Base-by-base conservation (phyloP, 2,329 filamentous ascomycete species). In the Pyricularia pennisetigena region DNA sequence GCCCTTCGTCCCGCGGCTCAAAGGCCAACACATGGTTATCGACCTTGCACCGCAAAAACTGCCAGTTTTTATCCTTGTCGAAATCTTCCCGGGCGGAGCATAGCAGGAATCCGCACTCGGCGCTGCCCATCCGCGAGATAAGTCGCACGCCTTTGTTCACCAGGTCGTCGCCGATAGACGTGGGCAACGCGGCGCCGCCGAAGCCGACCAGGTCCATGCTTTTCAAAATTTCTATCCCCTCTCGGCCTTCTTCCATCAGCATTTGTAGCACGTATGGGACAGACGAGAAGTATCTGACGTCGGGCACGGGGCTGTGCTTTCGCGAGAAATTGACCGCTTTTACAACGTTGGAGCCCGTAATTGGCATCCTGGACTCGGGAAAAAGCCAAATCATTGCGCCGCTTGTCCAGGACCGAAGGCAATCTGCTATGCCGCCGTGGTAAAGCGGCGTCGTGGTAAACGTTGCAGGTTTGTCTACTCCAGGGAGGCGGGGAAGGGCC, bases 371-470 rank as follows among this genome's bases (percentile, higher is more conserved):
- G 2, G 82, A 82, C 24, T 84, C 82, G 0, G 87, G 86, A 70
- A 89, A 90, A 10, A 90, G 78, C 84, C 86, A 90, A 2, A 89
- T 84, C 72, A 84, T 75, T 0, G 85, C 82, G 23, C 80, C 81
- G 68, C 85, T 86, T 1, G 85, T 84, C 87, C 88, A 89, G 0
- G 86, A 82, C 66, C 88, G 78, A 64, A 90, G 83, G 24, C 85
- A 80, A 73, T 90, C 88, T 0, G 87, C 85, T 9, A 89, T 80
- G 0, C 88, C 88, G 1, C 88, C 88, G 71, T 90, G 87, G 70
- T 89, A 90, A 0, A 90, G 78, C 0, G 88, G 88, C 2, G 88
- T 90, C 0, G 87, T 88, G 0, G 87, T 87, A 71, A 90, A 90
- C 0, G 86, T 88, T 0, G 85, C 83, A 2, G 77, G 73, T 3